These are phyloP conservation scores for Emergomyces africanus DNA, from an alignment of 2,329 filamentous ascomycete genomes.

Conservation along the genomic window DNA sequence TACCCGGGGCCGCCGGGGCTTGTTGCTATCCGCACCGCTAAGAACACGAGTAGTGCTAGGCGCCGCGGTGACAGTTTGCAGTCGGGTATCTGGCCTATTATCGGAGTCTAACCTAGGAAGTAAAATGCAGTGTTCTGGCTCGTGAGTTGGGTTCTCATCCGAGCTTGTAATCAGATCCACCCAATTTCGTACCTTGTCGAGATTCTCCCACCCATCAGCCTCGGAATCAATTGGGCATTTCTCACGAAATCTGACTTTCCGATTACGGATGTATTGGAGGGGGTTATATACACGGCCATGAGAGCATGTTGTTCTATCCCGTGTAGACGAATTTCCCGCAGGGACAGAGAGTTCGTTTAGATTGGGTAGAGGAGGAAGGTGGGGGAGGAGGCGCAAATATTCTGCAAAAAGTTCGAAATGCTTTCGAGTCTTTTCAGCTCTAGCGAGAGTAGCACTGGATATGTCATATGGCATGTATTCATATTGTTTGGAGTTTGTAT, in stretches of 20 bases:
- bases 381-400: constrained; percentile 67
- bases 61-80: neutral
- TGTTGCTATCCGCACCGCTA: constrained; percentile 36
- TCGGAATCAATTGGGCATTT: constrained; percentile 61
- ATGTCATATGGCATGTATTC: constrained; percentile 38
- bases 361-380: constrained; percentile 54
- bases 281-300: constrained; percentile 74
- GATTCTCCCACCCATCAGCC: constrained; percentile 62
- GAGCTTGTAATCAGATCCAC: constrained; percentile 53
- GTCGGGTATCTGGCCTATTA: neutral
- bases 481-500: constrained; percentile 14
- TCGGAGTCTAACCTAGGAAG: constrained; percentile 31
- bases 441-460: constrained; percentile 64
- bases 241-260: constrained; percentile 70
- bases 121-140: constrained; percentile 32
- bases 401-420: constrained; percentile 78
- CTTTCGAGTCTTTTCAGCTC: constrained; percentile 72
- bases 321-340: constrained; percentile 12
- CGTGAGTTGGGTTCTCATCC: constrained; percentile 30
- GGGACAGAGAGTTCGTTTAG: constrained; percentile 20
- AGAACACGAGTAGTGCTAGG: constrained; percentile 21
- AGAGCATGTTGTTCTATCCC: constrained; percentile 12
- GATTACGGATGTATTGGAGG: constrained; percentile 81
- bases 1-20: constrained; percentile 58
- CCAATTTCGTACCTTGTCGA: constrained; percentile 61